Evolutionary conservation across 1,284 basidiomycete genomes (phyloP).

Genomic region (Sporisorium iseilematis-ciliati): DNA sequence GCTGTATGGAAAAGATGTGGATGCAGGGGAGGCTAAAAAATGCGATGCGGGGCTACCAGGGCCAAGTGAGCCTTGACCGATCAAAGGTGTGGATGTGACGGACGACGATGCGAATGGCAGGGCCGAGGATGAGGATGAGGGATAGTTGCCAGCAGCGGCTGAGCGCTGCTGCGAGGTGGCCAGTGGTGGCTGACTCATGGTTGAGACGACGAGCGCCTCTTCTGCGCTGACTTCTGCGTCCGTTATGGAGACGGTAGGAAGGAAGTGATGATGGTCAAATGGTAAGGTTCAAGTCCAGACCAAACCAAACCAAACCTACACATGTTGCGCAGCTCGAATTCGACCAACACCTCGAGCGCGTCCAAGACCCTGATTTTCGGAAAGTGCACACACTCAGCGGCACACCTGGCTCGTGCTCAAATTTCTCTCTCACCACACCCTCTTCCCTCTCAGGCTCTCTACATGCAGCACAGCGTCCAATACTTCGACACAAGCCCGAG

Average conservation of each 20-base stretch:
- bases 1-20: slow-evolving; percentile 9
- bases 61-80: slow-evolving; percentile 17
- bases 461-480: background rate
- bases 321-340: slow-evolving; percentile 1
- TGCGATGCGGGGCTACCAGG: slow-evolving; percentile 18
- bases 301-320: slow-evolving; percentile 23
- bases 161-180: slow-evolving; percentile 43
- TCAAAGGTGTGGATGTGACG: slow-evolving; percentile 21
- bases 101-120: slow-evolving; percentile 16
- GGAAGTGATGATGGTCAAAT: slow-evolving; percentile 9
- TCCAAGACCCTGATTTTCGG: slow-evolving; percentile 20
- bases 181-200: slow-evolving; percentile 34
- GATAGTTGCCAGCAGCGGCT: slow-evolving; percentile 40
- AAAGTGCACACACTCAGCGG: background rate
- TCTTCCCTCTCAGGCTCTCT: background rate
- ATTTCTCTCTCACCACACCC: background rate
- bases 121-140: slow-evolving; percentile 23
- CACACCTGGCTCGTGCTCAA: slow-evolving; percentile 26
- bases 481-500: background rate
- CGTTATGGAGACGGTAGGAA: background rate
- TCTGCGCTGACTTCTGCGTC: background rate
- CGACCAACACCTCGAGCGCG: slow-evolving; percentile 15
- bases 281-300: background rate
- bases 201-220: background rate
- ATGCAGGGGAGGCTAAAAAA: slow-evolving; percentile 22